Evolutionary conservation across 2,329 filamentous ascomycete species (phyloP), one percentile per base, ranked within the genome.

Genomic region (Aaosphaeria pasadenensis): DNA sequence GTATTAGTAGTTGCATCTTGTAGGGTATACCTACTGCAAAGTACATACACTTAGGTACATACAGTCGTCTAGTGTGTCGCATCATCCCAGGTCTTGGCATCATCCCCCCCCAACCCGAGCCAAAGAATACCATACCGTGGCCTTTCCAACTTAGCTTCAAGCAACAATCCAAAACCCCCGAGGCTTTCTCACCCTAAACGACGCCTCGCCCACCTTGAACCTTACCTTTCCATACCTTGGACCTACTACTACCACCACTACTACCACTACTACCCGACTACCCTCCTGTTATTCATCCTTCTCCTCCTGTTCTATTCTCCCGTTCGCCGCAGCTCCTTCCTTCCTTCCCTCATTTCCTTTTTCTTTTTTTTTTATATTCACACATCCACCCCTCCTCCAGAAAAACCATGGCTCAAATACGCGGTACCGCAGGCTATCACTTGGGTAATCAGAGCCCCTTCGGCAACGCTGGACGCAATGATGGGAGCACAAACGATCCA

Each of bases 361-460:
- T 46, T 35, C 44, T 44, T 42, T 35, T 33, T 35, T 33, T 9
- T 44, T 49, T 48, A 47, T 56, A 62, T 24, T 24, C 17, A 24
- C 17, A 24, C 17, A 24, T 3, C 17, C 17, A 24, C 17, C 17
- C 17, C 17, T 24, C 17, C 17, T 24, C 17, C 17, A 24, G 17
- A 24, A 24, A 24, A 24, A 67, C 43, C 57, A 83, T 82, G 79
- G 77, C 80, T 59, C 79, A 82, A 64, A 83, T 83, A 67, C 72
- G 80, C 67, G 80, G 80, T 55, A 83, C 80, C 38, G 86, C 88
- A 64, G 87, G 88, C 72, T 95, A 95, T 76, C 89, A 91, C 75
- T 82, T 94, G 70, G 86, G 86, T 64, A 82, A 85, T 70, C 83
- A 85, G 64, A 85, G 84, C 66, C 83, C 85, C 55, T 91, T 90